Base-by-base conservation (phyloP, 2,329 filamentous ascomycete genomes). In the Pestalotiopsis sp. region DNA sequence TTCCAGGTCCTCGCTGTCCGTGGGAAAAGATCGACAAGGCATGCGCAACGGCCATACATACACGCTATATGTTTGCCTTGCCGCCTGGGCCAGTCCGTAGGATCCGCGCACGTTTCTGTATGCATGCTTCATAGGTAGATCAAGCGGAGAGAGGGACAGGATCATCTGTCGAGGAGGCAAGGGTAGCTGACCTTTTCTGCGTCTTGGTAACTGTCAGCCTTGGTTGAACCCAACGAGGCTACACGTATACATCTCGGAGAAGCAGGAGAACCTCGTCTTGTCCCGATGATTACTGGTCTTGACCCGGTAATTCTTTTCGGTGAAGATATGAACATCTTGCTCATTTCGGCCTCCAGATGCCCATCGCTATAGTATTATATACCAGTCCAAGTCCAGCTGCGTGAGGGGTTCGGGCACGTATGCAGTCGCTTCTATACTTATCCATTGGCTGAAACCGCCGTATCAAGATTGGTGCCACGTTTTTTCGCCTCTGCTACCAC, bases 381-480 rank as follows among this genome's bases (percentile, higher is more conserved):
- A n/a, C 1, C 20, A 17, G 17, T n/a, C 20, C 7, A n/a, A 44
- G 40, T 1, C 40, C 40, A 44, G 17, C 17, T 52, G 20, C 7
- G 44, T 52, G 26, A 35, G 56, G 56, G 56, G 22, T 58, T 66
- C 48, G 64, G 64, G 64, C 56, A 39, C 11, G 26, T 20, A 66
- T 60, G 64, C 64, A 66, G 26, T 17, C n/a, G 44, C 35, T 24
- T 35, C 11, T 35, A 30, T 60, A 60, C 11, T 60, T 35, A 35
- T 35, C 6, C n/a, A 66, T 66, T 66, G 64, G 64, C 64, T 13
- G 55, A 24, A 40, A 17, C 2, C 6, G n/a, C 9, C 52, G 26
- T 60, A 59, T 26, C 20, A 30, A 44, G 24, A 44, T 26, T 30
- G 52, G 30, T 66, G 64, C 64, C 56, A 66, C 64, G 64, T 59